phyloP scores from a whole-genome alignment of 2,329 filamentous ascomycete species.

The Xylariaceae sp. region DNA sequence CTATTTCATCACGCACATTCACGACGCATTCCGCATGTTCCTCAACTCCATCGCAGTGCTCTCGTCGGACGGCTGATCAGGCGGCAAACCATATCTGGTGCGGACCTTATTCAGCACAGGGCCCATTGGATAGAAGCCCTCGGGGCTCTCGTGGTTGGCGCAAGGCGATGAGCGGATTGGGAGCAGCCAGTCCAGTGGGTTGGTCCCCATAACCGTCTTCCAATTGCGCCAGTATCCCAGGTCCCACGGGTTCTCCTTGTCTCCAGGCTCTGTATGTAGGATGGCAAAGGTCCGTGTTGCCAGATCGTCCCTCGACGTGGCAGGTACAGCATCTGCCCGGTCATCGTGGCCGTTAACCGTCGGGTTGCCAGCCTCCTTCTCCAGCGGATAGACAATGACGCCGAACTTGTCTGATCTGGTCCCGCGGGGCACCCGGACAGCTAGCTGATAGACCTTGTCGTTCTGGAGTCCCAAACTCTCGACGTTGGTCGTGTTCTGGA shows the following conservation, averaged over 20 bases:
- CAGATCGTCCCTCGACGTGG: slow-evolving; percentile 36
- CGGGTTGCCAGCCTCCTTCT: slow-evolving; percentile 19
- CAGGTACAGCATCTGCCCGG: slow-evolving; percentile 8
- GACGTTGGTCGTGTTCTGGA: slow-evolving; percentile 76
- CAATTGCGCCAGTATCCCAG: slow-evolving; percentile 67
- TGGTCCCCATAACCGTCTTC: slow-evolving; percentile 71
- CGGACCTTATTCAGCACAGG: slow-evolving; percentile 54
- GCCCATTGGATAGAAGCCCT: slow-evolving; percentile 65
- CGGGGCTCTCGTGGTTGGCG: slow-evolving; percentile 57
- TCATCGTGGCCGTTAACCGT: slow-evolving; percentile 12
- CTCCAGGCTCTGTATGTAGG: slow-evolving; percentile 62
- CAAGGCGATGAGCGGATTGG: slow-evolving; percentile 73
- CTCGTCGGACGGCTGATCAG: slow-evolving; percentile 18
- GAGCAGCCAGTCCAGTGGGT: slow-evolving; percentile 70
- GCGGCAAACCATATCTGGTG: slow-evolving; percentile 34
- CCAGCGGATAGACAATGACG: slow-evolving; percentile 56
- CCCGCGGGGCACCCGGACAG: slow-evolving; percentile 60
- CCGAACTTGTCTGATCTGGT: slow-evolving; percentile 40
- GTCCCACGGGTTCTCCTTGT: slow-evolving; percentile 89
- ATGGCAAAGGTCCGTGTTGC: slow-evolving; percentile 71
- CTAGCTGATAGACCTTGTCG: slow-evolving; percentile 64
- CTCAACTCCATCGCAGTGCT: slow-evolving; percentile 29
- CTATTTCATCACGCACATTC: slow-evolving; percentile 11
- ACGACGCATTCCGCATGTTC: slow-evolving; percentile 17
- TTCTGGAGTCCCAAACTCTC: slow-evolving; percentile 63